phyloP scores from a whole-genome alignment of 768 basidiomycete species.

The Rhodotorula toruloides region DNA sequence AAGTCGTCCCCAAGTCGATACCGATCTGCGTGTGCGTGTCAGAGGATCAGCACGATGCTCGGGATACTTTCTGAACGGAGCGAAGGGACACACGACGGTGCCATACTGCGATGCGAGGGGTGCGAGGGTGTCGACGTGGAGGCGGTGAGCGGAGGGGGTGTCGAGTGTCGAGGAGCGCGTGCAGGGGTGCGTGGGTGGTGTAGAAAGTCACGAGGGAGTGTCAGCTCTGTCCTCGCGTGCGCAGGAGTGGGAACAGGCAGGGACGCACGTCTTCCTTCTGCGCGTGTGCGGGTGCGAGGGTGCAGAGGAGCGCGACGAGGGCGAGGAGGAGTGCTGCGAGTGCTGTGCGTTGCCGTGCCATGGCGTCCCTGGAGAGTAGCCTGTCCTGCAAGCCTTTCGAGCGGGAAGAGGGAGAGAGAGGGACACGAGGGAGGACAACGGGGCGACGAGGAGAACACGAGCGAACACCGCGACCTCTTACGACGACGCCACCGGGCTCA shows the following conservation, averaged over 20 bases:
- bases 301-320: conserved; percentile 26
- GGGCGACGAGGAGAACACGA: no score
- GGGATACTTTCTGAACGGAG: no score
- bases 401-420: not conserved
- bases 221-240: not conserved
- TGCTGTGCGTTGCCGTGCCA: conserved; percentile 10
- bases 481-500: no score
- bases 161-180: not conserved
- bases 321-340: conserved; percentile 22
- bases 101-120: conserved; percentile 19
- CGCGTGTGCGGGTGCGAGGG: conserved; percentile 20
- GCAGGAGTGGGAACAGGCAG: not conserved
- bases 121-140: conserved; percentile 12
- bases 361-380: not conserved
- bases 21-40: conserved; percentile 14
- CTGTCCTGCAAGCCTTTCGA: no score
- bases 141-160: not conserved
- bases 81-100: conserved; percentile 18
- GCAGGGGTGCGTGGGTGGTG: not conserved
- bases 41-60: not conserved
- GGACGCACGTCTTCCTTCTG: conserved; percentile 35
- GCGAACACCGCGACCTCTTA: no score
- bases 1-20: conserved; percentile 53
- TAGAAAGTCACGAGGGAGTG: not conserved
- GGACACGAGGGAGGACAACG: not conserved